Evolutionary conservation across 306 rosid species (phyloP).

Genomic region (Nissolia schottii): DNA sequence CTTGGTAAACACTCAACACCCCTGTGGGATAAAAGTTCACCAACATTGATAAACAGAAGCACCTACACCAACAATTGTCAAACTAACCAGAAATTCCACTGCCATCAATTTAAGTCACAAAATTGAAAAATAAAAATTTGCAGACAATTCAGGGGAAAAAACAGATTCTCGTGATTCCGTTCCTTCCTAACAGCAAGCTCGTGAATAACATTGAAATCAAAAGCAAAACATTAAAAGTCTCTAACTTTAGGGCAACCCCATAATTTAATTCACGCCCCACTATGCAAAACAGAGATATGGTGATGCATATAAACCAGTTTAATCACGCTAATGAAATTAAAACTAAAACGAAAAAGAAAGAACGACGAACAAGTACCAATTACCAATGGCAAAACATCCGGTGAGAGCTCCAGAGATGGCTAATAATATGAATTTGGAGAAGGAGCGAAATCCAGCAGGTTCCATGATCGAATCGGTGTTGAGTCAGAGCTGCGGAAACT

Average conservation of each 20-base stretch:
- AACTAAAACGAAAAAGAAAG: no score
- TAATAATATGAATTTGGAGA: conserved; percentile 32
- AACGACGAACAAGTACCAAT: not conserved
- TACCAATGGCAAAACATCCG: conserved; percentile 43
- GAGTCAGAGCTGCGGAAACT: conserved; percentile 1
- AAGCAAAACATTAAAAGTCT: not conserved
- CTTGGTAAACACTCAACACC: not conserved
- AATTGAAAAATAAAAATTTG: not conserved
- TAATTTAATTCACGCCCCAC: not conserved
- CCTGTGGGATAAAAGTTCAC: not conserved
- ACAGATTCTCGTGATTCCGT: not conserved
- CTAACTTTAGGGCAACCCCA: conserved; percentile 12
- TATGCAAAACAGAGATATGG: not conserved
- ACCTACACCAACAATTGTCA: conserved; percentile 8
- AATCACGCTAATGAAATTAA: not conserved
- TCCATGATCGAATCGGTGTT: conserved; percentile 28
- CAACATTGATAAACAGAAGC: not conserved
- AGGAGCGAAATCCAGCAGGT: conserved; percentile 23
- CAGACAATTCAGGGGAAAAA: not conserved
- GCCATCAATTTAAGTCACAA: not conserved
- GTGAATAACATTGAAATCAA: not conserved
- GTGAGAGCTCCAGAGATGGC: conserved; percentile 42
- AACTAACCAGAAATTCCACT: not conserved
- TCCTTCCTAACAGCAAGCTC: not conserved
- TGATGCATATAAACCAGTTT: not conserved